phyloP scores from a whole-genome alignment of 2,329 filamentous ascomycete genomes.

The Fusarium caatingaense region DNA sequence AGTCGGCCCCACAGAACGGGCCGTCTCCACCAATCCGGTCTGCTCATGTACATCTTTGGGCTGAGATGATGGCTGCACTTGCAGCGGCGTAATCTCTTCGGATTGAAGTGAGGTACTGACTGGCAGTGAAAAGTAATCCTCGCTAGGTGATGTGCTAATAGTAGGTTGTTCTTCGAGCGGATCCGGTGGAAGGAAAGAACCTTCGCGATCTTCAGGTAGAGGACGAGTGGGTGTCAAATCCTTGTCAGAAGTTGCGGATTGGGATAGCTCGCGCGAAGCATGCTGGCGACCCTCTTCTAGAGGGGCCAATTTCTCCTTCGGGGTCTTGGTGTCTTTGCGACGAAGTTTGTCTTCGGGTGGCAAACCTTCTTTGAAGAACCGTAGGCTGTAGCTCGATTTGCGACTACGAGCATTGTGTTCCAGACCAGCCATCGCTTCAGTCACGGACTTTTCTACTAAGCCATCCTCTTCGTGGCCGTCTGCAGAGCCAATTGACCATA shows the following conservation, averaged over 20 bases:
- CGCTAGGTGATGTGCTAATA: slow-evolving; percentile 39
- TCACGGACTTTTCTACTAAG: slow-evolving; percentile 73
- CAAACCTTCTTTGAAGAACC: slow-evolving; percentile 74
- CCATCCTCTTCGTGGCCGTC: slow-evolving; percentile 63
- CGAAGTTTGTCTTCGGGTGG: slow-evolving; percentile 68
- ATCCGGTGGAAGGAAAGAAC: slow-evolving; percentile 12
- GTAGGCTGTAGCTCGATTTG: slow-evolving; percentile 74
- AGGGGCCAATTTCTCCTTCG: slow-evolving; percentile 57
- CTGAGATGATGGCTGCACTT: slow-evolving; percentile 29
- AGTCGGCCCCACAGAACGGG: slow-evolving; percentile 42
- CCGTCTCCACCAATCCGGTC: slow-evolving; percentile 33
- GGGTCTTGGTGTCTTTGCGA: slow-evolving; percentile 59
- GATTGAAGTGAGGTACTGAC: slow-evolving; percentile 13
- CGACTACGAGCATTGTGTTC: slow-evolving; percentile 73
- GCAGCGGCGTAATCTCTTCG: slow-evolving; percentile 25
- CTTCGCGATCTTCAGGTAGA: slow-evolving; percentile 28
- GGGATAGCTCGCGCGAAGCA: background rate
- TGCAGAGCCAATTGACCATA: slow-evolving; percentile 71
- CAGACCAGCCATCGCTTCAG: slow-evolving; percentile 69
- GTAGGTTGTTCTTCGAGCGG: slow-evolving; percentile 32
- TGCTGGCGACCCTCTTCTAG: slow-evolving; percentile 48
- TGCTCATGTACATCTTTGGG: slow-evolving; percentile 39
- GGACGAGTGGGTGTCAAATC: slow-evolving; percentile 19
- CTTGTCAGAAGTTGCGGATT: background rate
- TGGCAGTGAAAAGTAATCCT: slow-evolving; percentile 44